Evolutionary conservation across 805 yeast genomes (phyloP).

Genomic region (Crinitomyces ghanaensis): DNA sequence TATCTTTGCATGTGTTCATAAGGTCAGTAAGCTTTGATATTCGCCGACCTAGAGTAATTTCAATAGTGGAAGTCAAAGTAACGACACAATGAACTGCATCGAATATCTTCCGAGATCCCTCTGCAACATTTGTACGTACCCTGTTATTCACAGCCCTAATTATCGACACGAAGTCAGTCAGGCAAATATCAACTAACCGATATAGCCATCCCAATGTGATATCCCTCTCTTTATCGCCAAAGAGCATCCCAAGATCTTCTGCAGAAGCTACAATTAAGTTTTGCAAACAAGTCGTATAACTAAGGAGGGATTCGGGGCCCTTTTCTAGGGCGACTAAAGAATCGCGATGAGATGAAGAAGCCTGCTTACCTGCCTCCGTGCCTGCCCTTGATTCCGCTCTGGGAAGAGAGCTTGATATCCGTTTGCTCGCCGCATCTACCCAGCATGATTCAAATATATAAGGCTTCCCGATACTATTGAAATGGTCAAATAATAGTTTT

Average conservation of each 20-base stretch:
- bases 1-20: constrained; percentile 15
- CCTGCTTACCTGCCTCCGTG: constrained; percentile 11
- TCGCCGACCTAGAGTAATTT: constrained; percentile 19
- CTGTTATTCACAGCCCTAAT: constrained; percentile 29
- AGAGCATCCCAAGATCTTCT: constrained; percentile 35
- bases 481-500: constrained; percentile 34
- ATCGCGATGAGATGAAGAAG: constrained; percentile 5
- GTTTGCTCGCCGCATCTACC: constrained; percentile 14
- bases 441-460: too few relatives aligned
- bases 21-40: constrained; percentile 14
- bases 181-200: constrained; percentile 25
- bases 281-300: constrained; percentile 42
- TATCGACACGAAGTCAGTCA: constrained; percentile 31
- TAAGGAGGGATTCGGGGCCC: constrained; percentile 47
- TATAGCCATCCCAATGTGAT: constrained; percentile 27
- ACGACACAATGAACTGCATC: constrained; percentile 45
- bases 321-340: constrained; percentile 33
- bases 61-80: constrained; percentile 25
- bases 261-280: constrained; percentile 40
- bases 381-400: too few relatives aligned
- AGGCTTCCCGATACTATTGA: constrained; percentile 24
- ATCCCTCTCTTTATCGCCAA: constrained; percentile 25
- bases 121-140: constrained; percentile 32
- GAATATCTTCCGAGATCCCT: constrained; percentile 43
- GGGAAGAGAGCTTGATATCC: constrained; percentile 12